Conservation (phyloP, 225 moss, liverwort and hornwort genomes). For the Marchantia paleacea region DNA sequence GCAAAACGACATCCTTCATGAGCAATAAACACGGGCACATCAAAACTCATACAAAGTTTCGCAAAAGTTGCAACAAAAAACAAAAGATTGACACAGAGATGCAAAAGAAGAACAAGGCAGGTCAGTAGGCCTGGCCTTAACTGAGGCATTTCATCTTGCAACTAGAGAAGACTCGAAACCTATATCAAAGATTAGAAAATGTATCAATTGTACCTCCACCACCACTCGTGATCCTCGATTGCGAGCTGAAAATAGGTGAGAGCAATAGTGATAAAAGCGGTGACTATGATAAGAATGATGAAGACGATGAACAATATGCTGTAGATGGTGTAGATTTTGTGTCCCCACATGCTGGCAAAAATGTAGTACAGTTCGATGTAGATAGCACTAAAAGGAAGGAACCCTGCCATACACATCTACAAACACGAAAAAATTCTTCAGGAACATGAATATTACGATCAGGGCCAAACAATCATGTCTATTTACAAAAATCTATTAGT, state of each 20-base stretch:
- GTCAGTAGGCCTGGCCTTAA: background rate
- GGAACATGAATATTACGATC: too few relatives aligned
- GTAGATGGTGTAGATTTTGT: constrained; percentile 94
- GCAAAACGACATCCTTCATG: constrained; percentile 7
- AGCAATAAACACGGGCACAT: background rate
- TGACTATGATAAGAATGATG: constrained; percentile 88
- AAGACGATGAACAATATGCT: constrained; percentile 93
- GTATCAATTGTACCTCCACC: constrained; percentile 73
- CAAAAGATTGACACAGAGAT: too few relatives aligned
- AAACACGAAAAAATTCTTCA: background rate
- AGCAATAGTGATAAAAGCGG: constrained; percentile 88
- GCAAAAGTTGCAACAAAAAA: background rate
- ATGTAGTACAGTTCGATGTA: constrained; percentile 98
- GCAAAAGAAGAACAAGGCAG: background rate
- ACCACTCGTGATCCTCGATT: constrained; percentile 96
- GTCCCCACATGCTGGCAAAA: constrained; percentile 94
- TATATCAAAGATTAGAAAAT: background rate
- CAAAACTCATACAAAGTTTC: too few relatives aligned
- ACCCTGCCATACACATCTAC: constrained; percentile 97
- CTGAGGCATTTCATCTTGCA: background rate
- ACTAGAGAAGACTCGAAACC: background rate
- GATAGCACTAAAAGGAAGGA: constrained; percentile 95
- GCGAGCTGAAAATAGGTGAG: constrained; percentile 94
- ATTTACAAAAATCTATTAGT: too few relatives aligned
- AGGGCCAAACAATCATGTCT: too few relatives aligned